Conservation (phyloP, 345 rosid species). For the Dimocarpus longan region DNA sequence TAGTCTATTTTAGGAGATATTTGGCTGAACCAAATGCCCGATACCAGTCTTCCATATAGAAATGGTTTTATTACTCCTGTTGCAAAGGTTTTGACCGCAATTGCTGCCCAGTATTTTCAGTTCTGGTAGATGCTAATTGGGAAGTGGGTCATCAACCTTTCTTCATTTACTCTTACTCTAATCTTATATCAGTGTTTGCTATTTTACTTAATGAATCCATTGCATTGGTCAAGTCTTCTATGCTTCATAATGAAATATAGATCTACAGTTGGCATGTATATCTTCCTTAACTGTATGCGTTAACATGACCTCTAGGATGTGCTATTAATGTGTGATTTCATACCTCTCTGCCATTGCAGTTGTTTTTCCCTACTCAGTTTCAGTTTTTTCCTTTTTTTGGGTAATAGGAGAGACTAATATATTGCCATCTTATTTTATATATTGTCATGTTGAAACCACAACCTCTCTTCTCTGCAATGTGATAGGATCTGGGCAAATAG, state of each 20-base stretch:
- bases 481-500: slow-evolving; percentile 95
- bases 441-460: neutral
- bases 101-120: neutral
- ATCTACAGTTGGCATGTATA: slow-evolving; percentile 2
- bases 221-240: too few relatives aligned
- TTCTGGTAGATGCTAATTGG: neutral
- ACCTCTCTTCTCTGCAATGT: slow-evolving; percentile 10
- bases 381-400: neutral
- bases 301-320: slow-evolving; percentile 8
- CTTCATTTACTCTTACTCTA: neutral
- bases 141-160: slow-evolving; percentile 5
- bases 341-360: neutral
- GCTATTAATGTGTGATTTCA: neutral
- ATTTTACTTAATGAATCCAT: neutral
- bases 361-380: neutral
- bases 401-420: neutral
- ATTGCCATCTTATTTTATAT: neutral
- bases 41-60: neutral
- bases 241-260: neutral
- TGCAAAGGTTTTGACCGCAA: neutral
- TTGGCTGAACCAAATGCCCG: neutral
- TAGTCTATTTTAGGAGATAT: neutral
- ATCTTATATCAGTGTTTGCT: neutral
- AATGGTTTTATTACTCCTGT: neutral
- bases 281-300: neutral